Base-by-base conservation (phyloP, 208 protist genomes). In the Angomonas deanei region DNA sequence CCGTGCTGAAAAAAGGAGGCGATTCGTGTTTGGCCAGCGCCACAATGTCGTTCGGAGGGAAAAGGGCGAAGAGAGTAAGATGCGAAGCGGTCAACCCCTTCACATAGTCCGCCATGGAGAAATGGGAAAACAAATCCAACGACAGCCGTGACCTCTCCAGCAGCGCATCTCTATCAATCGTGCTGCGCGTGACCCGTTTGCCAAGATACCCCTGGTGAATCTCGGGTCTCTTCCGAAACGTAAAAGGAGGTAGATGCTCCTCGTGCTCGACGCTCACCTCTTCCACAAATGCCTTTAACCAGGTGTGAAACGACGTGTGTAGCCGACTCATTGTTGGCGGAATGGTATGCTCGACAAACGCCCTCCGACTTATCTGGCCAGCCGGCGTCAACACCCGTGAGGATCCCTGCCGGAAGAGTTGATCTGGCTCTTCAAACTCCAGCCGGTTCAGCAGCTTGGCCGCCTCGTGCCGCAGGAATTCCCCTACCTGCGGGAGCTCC, bases 91-190 rank as follows among this genome's bases (percentile, higher is more conserved):
- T 84, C 33, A 88, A 61, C 1, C 69, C 66, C 6, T 24, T 68
- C 48, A 83, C 77, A 64, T 88, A 83, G 19, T 70, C 67, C 30
- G 80, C 72, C 24, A 78, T 67, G 24, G 71, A 68, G 58, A 70
- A 65, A 1, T 58, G 46, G 23, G 54, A 46, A 23, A 74, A 84
- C 13, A 63, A 47, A 8, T 62, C 63, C 26, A 88, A 38, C 26
- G 71, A 70, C 31, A 34, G 42, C 28, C 72, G 38, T 1, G 74
- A 62, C 0, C 27, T 50, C 11, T 36, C 46, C 57, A 66, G 61
- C 46, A 74, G 38, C 11, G 28, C 36, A 0, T 62, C 27, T 10
- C 10, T 6, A 46, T 39, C 38, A 5, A 39, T 24, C 32, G 17
- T 57, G 15, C n/a, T 39, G 4, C 27, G 2, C 19, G 23, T 23